phyloP scores from a whole-genome alignment of 2,329 filamentous ascomycete genomes.

The Laburnicola sp. region DNA sequence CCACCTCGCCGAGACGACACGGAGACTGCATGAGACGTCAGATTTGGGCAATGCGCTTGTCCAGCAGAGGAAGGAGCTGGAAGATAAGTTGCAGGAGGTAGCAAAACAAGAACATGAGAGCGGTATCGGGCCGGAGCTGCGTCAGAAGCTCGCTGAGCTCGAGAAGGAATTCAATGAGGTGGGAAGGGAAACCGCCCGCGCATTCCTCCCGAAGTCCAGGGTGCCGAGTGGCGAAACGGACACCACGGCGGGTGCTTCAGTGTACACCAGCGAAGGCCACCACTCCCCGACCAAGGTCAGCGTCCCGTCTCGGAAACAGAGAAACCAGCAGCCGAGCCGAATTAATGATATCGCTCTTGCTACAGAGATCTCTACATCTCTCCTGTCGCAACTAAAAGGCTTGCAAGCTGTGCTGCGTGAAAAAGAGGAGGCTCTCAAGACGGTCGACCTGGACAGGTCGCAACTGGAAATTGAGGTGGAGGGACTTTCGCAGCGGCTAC shows the following conservation, averaged over 20 bases:
- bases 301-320: constrained; percentile 82
- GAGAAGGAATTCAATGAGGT: constrained; percentile 96
- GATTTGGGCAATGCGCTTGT: constrained; percentile 85
- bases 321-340: constrained; percentile 85
- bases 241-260: constrained; percentile 38
- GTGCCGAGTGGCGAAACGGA: constrained; percentile 61
- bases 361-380: constrained; percentile 94
- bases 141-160: constrained; percentile 78
- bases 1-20: constrained; percentile 89
- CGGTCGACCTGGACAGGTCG: constrained; percentile 72
- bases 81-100: constrained; percentile 80
- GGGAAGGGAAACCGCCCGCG: constrained; percentile 83
- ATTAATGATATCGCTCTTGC: constrained; percentile 97
- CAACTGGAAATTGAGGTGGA: constrained; percentile 82
- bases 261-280: constrained; percentile 79
- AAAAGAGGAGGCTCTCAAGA: constrained; percentile 82
- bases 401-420: constrained; percentile 82
- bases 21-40: constrained; percentile 86
- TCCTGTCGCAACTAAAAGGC: constrained; percentile 91
- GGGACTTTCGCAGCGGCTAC: constrained; percentile 75
- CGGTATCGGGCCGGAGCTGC: constrained; percentile 80
- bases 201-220: constrained; percentile 80
- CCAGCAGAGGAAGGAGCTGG: constrained; percentile 81
- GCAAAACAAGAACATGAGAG: constrained; percentile 70
- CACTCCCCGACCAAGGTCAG: constrained; percentile 87